These are phyloP conservation scores for Teratosphaeriaceae sp. DNA, from an alignment of 2,329 filamentous ascomycete genomes.

Conservation along the genomic window DNA sequence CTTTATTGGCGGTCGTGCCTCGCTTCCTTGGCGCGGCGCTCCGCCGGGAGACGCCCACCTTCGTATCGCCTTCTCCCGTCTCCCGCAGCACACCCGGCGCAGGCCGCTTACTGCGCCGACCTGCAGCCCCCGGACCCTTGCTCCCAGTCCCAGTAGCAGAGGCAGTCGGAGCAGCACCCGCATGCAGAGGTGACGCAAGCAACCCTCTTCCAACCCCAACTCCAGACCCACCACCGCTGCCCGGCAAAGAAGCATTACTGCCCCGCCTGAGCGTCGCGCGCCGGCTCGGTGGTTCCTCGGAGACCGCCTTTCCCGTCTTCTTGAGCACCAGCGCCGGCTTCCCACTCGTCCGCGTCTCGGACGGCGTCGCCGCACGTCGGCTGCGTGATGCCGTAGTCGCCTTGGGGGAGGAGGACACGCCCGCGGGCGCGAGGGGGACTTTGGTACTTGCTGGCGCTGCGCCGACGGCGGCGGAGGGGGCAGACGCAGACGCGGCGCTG, in stretches of 20 bases:
- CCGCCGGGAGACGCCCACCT: conserved; percentile 64
- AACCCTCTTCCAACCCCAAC: too few species aligned
- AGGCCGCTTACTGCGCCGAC: conserved; percentile 61
- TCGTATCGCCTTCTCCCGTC: conserved; percentile 52
- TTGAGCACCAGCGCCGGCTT: conserved; percentile 35
- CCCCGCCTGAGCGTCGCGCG: conserved; percentile 37
- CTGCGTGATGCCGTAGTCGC: conserved; percentile 11
- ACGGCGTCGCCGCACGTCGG: conserved; percentile 22
- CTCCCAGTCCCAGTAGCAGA: conserved; percentile 12
- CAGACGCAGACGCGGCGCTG: conserved; percentile 7
- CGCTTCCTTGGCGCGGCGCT: conserved; percentile 65
- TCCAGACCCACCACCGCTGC: too few species aligned
- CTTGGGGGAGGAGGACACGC: conserved; percentile 27
- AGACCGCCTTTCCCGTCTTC: conserved; percentile 39
- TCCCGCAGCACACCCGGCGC: conserved; percentile 63
- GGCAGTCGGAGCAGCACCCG: conserved; percentile 8
- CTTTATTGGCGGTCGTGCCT: conserved; percentile 22
- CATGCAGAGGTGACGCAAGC: conserved; percentile 9
- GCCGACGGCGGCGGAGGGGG: conserved; percentile 30
- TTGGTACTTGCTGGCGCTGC: conserved; percentile 36
- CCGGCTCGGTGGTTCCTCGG: conserved; percentile 40
- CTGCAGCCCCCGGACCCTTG: too few species aligned
- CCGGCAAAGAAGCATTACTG: conserved; percentile 40
- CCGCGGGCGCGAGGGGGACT: conserved; percentile 40
- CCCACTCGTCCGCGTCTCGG: conserved; percentile 21